phyloP scores from a whole-genome alignment of 1,284 basidiomycete genomes.

The Sphagnurus paluster region DNA sequence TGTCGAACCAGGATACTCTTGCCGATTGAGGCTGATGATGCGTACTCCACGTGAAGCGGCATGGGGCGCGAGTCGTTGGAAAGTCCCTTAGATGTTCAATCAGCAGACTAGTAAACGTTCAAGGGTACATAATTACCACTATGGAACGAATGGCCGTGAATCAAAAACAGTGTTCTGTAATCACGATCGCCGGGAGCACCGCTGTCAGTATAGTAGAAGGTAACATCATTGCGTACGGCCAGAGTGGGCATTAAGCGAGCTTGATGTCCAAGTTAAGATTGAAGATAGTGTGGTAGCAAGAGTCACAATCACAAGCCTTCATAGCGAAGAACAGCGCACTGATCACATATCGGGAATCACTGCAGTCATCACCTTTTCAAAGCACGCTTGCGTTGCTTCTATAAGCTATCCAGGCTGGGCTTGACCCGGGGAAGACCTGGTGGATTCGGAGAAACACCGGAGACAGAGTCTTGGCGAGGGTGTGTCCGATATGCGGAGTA shows the following conservation, averaged over 20 bases:
- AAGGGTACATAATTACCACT: conserved; percentile 13
- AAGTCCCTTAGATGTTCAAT: conserved; percentile 13
- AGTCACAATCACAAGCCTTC: no score
- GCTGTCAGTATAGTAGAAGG: conserved; percentile 12
- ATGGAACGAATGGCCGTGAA: conserved; percentile 24
- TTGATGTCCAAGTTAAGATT: no score
- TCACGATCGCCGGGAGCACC: conserved; percentile 4
- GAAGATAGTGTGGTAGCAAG: no score
- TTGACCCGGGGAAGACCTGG: no score
- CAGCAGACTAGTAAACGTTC: background rate
- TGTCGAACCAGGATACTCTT: conserved; percentile 25
- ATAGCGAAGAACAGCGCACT: no score
- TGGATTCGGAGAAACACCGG: no score
- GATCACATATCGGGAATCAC: no score
- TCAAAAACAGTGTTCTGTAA: conserved; percentile 23
- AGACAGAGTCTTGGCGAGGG: no score
- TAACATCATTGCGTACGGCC: background rate
- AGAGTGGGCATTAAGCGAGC: background rate
- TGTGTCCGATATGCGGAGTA: no score
- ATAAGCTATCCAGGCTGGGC: no score
- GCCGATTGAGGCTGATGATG: conserved; percentile 22
- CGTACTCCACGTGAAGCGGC: conserved; percentile 18
- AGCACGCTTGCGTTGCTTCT: no score
- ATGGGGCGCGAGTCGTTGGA: conserved; percentile 17
- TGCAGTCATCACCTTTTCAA: no score